A percentile compares a stretch with the other conserved stretches of the same genome.
Conservation (phyloP, 257 asterid species). For the Nicotiana tabacum region DNA sequence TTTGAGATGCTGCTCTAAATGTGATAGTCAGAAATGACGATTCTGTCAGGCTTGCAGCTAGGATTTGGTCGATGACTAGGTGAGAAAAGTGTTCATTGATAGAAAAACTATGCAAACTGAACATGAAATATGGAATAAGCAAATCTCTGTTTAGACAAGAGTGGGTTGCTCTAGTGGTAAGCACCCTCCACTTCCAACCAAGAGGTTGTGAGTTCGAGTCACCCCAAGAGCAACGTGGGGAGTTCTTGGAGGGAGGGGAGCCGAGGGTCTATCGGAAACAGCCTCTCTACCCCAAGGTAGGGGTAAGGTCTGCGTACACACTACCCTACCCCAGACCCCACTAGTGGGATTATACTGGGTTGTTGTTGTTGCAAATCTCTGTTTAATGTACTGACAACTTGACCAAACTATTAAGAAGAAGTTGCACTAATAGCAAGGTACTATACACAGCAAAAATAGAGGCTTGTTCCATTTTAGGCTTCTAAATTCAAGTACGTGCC, state of each 20-base stretch:
- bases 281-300: no score
- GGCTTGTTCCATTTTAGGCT: not conserved
- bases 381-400: not conserved
- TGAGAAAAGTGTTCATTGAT: not conserved
- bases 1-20: not conserved
- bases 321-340: no score
- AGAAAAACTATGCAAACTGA: not conserved
- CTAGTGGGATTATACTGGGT: no score
- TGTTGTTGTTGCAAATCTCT: not conserved
- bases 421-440: not conserved
- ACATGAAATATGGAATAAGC: not conserved
- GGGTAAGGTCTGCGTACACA: no score
- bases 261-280: no score
- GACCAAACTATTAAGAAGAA: not conserved
- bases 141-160: not conserved
- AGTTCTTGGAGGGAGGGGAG: no score
- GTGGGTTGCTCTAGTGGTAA: no score
- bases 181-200: no score
- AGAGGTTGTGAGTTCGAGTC: no score
- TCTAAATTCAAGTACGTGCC: not conserved
- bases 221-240: no score
- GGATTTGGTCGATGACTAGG: not conserved
- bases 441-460: not conserved
- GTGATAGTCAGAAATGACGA: not conserved
- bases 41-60: not conserved